A percentile compares a stretch with the other conserved stretches of the same genome.
Evolutionary conservation across 208 protist genomes (phyloP).

Genomic region (Acanthamoeba healyi): DNA sequence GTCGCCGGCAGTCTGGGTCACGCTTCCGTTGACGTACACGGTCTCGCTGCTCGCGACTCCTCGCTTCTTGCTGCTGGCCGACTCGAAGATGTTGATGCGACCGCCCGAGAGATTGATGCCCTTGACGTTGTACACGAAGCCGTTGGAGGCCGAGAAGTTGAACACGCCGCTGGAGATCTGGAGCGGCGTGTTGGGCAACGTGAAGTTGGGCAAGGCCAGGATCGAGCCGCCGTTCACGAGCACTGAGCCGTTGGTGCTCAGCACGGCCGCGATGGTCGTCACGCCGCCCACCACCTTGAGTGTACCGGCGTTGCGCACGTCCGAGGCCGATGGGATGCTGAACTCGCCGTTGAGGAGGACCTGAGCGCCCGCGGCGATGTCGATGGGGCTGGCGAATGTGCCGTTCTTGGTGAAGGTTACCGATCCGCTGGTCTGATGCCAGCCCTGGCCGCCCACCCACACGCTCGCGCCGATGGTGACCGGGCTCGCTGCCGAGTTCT

Average conservation of each 20-base stretch:
- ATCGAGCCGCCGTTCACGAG: conserved; percentile 46
- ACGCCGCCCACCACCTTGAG: conserved; percentile 57
- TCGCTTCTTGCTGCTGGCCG: background rate
- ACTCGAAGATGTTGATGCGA: conserved; percentile 12
- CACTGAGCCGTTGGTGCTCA: conserved; percentile 19
- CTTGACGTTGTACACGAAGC: conserved; percentile 63
- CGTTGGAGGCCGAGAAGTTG: conserved; percentile 39
- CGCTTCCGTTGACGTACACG: background rate
- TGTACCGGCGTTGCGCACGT: conserved; percentile 17
- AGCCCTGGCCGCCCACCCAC: conserved; percentile 41
- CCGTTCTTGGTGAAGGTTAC: conserved; percentile 63
- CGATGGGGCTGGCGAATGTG: conserved; percentile 54
- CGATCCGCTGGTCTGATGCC: conserved; percentile 15
- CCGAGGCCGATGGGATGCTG: conserved; percentile 31
- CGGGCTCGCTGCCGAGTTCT: background rate
- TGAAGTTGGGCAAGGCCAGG: conserved; percentile 54
- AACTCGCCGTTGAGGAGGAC: background rate
- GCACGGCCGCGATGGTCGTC: conserved; percentile 4
- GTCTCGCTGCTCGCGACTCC: background rate
- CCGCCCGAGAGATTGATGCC: background rate
- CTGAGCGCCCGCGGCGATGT: conserved; percentile 40
- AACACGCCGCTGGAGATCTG: conserved; percentile 23
- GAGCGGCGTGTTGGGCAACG: conserved; percentile 45
- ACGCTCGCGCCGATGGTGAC: conserved; percentile 43
- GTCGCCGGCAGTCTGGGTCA: conserved; percentile 12